Percentiles rank a stretch among this genome's conserved stretches.
These are phyloP conservation scores for Candida xyloterini DNA, from an alignment of 805 yeast genomes.

Conservation along the genomic window DNA sequence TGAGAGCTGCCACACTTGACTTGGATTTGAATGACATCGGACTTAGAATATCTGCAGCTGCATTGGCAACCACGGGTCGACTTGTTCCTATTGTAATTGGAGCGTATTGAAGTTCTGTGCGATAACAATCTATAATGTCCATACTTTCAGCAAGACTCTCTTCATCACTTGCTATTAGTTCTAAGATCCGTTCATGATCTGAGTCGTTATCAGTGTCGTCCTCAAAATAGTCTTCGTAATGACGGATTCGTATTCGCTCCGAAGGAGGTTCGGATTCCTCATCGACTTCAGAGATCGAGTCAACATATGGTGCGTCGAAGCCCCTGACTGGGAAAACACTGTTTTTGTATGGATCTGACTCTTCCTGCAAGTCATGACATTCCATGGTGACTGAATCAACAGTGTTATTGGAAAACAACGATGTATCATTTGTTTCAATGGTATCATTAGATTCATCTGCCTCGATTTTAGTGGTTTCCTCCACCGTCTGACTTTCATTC, in stretches of 20 bases:
- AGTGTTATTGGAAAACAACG: slow-evolving; percentile 12
- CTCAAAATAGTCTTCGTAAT: neutral
- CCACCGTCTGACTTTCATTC: neutral
- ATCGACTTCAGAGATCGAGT: neutral
- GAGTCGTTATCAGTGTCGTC: neutral
- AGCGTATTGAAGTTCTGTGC: neutral
- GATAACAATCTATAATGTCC: slow-evolving; percentile 4
- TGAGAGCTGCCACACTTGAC: neutral
- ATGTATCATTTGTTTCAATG: slow-evolving; percentile 2
- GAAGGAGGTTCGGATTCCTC: neutral
- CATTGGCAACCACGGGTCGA: slow-evolving; percentile 9
- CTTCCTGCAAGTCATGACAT: neutral
- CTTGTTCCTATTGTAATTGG: slow-evolving; percentile 4
- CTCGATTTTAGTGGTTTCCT: neutral
- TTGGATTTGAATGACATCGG: slow-evolving; percentile 3
- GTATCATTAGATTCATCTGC: slow-evolving; percentile 1
- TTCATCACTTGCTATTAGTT: neutral
- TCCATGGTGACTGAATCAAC: neutral
- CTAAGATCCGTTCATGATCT: neutral
- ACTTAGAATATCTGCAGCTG: slow-evolving; percentile 5
- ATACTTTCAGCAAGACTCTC: neutral
- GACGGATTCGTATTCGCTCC: neutral
- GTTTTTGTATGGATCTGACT: too few species aligned
- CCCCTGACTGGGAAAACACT: slow-evolving; percentile 1
- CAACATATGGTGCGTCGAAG: slow-evolving; percentile 3